phyloP scores from a whole-genome alignment of 140 eudicot genomes.

The Senecio squalidus region DNA sequence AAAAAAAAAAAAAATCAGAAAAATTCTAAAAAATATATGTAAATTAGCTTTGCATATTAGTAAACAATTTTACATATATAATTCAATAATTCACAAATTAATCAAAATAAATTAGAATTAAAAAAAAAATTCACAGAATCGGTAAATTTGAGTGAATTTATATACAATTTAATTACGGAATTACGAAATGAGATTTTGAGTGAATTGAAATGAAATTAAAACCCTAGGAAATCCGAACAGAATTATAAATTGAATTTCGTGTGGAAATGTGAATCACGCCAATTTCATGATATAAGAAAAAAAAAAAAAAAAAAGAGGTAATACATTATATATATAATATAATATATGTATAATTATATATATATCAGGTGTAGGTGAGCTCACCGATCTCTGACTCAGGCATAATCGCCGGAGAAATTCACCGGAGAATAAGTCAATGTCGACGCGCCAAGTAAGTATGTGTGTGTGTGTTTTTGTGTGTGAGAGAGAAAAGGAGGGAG shows the following conservation, averaged over 20 bases:
- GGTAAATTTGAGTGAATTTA: conserved; percentile 20
- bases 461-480: conserved; percentile 16
- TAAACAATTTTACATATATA: neutral
- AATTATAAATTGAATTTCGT: conserved; percentile 19
- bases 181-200: conserved; percentile 3
- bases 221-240: conserved; percentile 15
- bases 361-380: conserved; percentile 30
- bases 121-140: neutral
- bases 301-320: neutral
- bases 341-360: neutral
- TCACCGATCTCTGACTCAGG: conserved; percentile 42
- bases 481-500: conserved; percentile 19
- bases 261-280: conserved; percentile 28
- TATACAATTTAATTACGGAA: conserved; percentile 19
- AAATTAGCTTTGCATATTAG: no score
- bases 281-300: neutral
- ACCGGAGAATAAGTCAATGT: conserved; percentile 36
- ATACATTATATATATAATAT: conserved; percentile 8
- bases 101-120: neutral
- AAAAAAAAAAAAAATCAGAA: neutral
- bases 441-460: conserved; percentile 23
- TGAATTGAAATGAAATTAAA: conserved; percentile 11
- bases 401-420: conserved; percentile 29
- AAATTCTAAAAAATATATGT: neutral
- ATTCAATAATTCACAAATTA: neutral